phyloP scores from a whole-genome alignment of 2,329 filamentous ascomycete species.

The Cercospora nicotianae region DNA sequence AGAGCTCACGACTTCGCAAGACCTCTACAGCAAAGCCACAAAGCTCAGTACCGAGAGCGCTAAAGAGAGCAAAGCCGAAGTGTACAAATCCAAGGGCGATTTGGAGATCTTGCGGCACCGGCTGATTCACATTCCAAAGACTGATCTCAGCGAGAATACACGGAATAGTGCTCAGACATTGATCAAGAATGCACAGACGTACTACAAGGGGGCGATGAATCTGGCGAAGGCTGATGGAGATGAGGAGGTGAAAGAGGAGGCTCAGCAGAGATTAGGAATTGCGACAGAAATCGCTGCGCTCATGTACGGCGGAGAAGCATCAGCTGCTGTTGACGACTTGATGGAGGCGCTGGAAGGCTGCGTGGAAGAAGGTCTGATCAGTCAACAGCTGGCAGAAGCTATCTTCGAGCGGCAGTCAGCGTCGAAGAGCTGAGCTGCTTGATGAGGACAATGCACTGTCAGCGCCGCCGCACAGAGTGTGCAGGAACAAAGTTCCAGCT shows the following conservation, averaged over 20 bases:
- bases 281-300: constrained; percentile 45
- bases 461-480: too few relatives aligned
- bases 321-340: constrained; percentile 41
- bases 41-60: constrained; percentile 49
- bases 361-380: constrained; percentile 54
- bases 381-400: constrained; percentile 28
- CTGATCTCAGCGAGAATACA: constrained; percentile 44
- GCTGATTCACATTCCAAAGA: constrained; percentile 42
- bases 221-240: constrained; percentile 31
- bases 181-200: constrained; percentile 58
- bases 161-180: constrained; percentile 50
- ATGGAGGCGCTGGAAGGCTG: constrained; percentile 51
- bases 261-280: constrained; percentile 39
- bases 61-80: constrained; percentile 46
- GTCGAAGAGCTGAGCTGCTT: constrained; percentile 4
- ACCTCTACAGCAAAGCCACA: constrained; percentile 52
- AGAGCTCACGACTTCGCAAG: constrained; percentile 53
- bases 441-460: too few relatives aligned
- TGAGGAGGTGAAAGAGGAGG: constrained; percentile 42
- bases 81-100: constrained; percentile 58
- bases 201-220: constrained; percentile 55
- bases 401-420: constrained; percentile 11
- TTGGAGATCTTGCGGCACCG: constrained; percentile 56
- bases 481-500: too few relatives aligned
- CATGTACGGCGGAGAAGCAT: constrained; percentile 43